Base-by-base conservation (phyloP, 139 green algal genomes). In the Chlamydomonas schloesseri region DNA sequence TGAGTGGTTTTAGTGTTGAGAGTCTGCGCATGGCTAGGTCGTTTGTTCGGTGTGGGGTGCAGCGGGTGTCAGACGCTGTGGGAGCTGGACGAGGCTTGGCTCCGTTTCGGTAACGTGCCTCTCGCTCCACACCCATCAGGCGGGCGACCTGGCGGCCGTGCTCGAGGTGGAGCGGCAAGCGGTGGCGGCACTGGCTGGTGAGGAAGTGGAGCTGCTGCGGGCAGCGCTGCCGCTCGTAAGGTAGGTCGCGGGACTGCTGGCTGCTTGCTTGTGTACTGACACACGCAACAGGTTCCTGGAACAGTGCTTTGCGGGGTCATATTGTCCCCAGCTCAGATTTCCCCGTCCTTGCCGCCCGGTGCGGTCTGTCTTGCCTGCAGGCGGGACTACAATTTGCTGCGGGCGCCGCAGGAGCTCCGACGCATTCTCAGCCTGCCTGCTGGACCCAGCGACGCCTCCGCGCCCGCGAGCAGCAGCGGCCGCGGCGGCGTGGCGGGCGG, bases 151-250 rank as follows among this genome's bases (percentile, higher is more conserved):
- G 69, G 26, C 53, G 2, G 24, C 81, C 26, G 69, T 80, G 55
- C 26, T 64, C 26, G 81, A 87, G 81, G 69, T 87, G 69, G 81
- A 87, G 81, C 69, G 81, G n/a, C 69, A 62, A 69, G 81, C 81
- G 69, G 15, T 62, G 34, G 81, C 65, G 33, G 69, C 69, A 26
- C 81, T 87, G 26, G 14, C 28, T 14, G 34, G 53, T 1, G 81
- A 87, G 81, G 81, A 87, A 20, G 68, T 36, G 81, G 81, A 78
- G 14, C 46, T 37, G 69, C 69, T 87, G 21, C 46, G 28, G 68
- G 53, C 29, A 0, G 69, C 68, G 29, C 69, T 87, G 50, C 68
- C 69, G 36, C 69, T 87, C 62, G 65, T 87, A 60, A 18, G 81
- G 81, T 72, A 50, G 8, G 42, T 50, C 42, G 8, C 8, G 42